Conservation (phyloP, 208 protist species). For the Acanthamoeba castellanii region DNA sequence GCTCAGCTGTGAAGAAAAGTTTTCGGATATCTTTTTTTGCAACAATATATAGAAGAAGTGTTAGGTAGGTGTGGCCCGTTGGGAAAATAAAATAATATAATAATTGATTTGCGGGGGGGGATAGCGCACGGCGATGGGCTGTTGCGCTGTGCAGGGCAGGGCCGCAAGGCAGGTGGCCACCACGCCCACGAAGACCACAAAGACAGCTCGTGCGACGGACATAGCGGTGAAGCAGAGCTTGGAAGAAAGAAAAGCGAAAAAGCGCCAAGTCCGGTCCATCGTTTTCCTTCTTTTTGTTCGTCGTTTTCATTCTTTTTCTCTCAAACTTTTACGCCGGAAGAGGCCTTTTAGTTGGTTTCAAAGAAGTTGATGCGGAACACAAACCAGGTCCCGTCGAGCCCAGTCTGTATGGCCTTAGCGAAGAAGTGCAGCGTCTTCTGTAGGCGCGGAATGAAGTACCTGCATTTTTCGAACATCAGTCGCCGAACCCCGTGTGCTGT, state of each 20-base stretch:
- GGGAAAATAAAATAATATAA: neutral
- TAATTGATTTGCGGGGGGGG: neutral
- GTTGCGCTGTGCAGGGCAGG: neutral
- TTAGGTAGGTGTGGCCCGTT: neutral
- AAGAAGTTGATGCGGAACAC: neutral
- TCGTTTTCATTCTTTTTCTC: too few relatives aligned
- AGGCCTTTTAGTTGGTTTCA: too few relatives aligned
- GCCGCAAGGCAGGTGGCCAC: too few relatives aligned
- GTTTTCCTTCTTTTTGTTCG: too few relatives aligned
- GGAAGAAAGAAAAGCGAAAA: too few relatives aligned
- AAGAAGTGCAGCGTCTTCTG: neutral
- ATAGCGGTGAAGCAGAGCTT: too few relatives aligned
- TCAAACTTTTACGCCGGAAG: too few relatives aligned
- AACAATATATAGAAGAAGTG: too few relatives aligned
- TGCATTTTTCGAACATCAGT: neutral
- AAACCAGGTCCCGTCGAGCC: constrained; percentile 9
- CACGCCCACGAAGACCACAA: too few relatives aligned
- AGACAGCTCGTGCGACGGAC: too few relatives aligned
- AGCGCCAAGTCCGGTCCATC: too few relatives aligned
- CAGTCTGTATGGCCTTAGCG: constrained; percentile 21
- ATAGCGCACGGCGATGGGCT: neutral
- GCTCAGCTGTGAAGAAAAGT: neutral
- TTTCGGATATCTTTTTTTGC: neutral
- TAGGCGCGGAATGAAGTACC: neutral
- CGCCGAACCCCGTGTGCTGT: too few relatives aligned